A percentile compares a stretch with the other conserved stretches of the same genome.
phyloP scores from a whole-genome alignment of 139 green algal species.

The Dunaliella primolecta region DNA sequence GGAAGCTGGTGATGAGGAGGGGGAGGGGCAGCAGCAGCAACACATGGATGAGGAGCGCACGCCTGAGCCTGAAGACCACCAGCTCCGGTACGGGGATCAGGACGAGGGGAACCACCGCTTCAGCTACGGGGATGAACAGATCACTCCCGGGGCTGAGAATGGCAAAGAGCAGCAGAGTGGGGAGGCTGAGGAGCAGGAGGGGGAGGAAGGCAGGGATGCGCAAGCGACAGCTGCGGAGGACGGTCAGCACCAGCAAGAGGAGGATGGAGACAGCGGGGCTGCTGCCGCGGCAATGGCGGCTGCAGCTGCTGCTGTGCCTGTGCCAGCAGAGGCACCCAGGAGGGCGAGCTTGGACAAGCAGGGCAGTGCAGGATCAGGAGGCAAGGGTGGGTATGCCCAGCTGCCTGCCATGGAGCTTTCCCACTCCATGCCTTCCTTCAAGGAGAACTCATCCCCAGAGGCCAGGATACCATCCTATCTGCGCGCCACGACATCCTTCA shows the following conservation, averaged over 20 bases:
- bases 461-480: conserved; percentile 26
- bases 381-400: neutral
- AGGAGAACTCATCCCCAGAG: neutral
- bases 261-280: too few species aligned
- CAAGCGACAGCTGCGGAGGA: neutral
- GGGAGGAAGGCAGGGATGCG: neutral
- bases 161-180: neutral
- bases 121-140: too few species aligned
- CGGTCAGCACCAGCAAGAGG: too few species aligned
- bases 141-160: neutral
- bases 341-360: neutral
- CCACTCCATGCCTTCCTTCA: neutral
- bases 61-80: neutral
- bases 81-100: too few species aligned
- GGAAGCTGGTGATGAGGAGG: neutral
- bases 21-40: neutral
- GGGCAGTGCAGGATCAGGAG: neutral
- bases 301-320: neutral
- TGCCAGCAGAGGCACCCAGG: neutral
- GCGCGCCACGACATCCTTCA: conserved; percentile 25
- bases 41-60: too few species aligned
- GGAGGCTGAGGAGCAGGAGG: neutral
- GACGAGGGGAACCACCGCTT: too few species aligned
- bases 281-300: neutral
- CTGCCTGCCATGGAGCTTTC: neutral